These are phyloP conservation scores for Protomyces inouyei DNA, from an alignment of 1,139 yeast species.

Conservation along the genomic window DNA sequence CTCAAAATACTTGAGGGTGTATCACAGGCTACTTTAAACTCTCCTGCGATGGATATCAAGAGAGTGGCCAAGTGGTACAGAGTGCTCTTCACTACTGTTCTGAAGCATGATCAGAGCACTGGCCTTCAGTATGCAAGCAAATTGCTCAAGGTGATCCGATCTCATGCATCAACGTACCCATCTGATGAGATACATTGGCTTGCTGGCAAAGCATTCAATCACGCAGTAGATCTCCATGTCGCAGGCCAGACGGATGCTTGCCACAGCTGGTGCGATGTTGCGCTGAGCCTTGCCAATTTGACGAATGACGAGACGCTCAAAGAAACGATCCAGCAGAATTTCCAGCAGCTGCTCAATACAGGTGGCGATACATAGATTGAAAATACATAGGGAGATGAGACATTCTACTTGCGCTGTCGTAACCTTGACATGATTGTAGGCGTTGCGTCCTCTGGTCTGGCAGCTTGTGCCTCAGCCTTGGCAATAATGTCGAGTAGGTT, in stretches of 20 bases:
- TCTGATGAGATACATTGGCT: conserved; percentile 32
- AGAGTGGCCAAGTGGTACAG: conserved; percentile 31
- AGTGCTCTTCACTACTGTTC: conserved; percentile 27
- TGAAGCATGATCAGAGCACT: conserved; percentile 12
- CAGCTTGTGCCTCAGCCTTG: not conserved
- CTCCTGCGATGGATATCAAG: conserved; percentile 8
- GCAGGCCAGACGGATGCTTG: conserved; percentile 28
- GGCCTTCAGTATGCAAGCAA: not conserved
- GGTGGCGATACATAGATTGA: not conserved
- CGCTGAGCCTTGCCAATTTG: conserved; percentile 15
- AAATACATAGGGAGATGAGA: too few species aligned
- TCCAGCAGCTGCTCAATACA: conserved; percentile 7
- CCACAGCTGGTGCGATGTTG: conserved; percentile 29
- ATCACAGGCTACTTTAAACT: not conserved
- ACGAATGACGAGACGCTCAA: conserved; percentile 9
- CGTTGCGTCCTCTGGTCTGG: not conserved
- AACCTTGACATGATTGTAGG: not conserved
- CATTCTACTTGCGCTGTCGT: not conserved
- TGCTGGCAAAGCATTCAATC: conserved; percentile 31
- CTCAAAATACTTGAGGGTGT: conserved; percentile 5
- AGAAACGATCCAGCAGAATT: conserved; percentile 9
- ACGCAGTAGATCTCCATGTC: conserved; percentile 30
- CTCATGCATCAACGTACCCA: conserved; percentile 27
- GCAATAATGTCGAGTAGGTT: conserved; percentile 10
- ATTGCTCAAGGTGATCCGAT: conserved; percentile 8